Percentiles rank a stretch among this genome's conserved stretches.
phyloP scores from a whole-genome alignment of 2,329 filamentous ascomycete species.

The Periglandula ipomoeae region DNA sequence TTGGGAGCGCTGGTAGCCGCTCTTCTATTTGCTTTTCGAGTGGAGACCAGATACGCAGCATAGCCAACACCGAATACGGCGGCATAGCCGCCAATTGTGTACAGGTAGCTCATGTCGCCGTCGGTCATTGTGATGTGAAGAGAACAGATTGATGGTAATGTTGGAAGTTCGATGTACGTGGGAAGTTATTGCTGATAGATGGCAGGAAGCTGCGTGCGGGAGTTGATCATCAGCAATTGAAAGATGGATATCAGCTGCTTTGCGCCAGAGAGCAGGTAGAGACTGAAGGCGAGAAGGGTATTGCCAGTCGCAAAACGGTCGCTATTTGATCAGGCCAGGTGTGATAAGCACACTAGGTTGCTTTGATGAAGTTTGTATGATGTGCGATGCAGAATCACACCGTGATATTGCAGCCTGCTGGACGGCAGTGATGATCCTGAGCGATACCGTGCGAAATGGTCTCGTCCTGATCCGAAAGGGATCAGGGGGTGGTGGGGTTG shows the following conservation, averaged over 20 bases:
- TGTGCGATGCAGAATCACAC: neutral
- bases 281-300: neutral
- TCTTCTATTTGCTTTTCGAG: slow-evolving; percentile 23
- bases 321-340: neutral
- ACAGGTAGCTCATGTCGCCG: slow-evolving; percentile 23
- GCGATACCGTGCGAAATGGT: slow-evolving; percentile 3
- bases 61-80: slow-evolving; percentile 27
- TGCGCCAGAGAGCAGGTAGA: neutral
- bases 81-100: slow-evolving; percentile 28
- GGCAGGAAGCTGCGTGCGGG: neutral
- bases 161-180: no score
- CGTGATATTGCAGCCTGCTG: no score
- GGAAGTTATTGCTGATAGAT: neutral
- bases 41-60: slow-evolving; percentile 26
- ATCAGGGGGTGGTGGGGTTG: slow-evolving; percentile 10
- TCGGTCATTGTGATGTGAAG: slow-evolving; percentile 21
- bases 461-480: slow-evolving; percentile 6
- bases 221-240: neutral
- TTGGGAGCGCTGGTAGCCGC: slow-evolving; percentile 19
- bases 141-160: no score
- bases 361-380: neutral
- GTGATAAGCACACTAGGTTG: neutral
- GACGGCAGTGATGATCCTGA: neutral
- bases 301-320: neutral
- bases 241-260: neutral